These are phyloP conservation scores for Thalassiosira ordinaria DNA, from an alignment of 352 stramenopile genomes.

Conservation along the genomic window DNA sequence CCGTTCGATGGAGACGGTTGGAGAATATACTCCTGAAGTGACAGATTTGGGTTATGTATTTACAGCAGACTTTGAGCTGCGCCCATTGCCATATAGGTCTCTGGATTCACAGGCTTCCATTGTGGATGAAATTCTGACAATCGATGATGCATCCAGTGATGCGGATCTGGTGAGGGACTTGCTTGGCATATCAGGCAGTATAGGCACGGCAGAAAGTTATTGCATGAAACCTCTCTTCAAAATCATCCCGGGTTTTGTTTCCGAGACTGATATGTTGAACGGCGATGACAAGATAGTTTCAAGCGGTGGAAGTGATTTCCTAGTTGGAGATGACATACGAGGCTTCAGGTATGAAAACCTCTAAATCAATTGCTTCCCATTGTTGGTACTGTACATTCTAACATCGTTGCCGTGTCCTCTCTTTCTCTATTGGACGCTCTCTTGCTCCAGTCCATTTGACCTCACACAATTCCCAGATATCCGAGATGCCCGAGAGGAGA, in stretches of 20 bases:
- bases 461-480: constrained; percentile 30
- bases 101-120: constrained; percentile 38
- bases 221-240: constrained; percentile 47
- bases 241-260: constrained; percentile 32
- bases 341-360: too few species aligned
- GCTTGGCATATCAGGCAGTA: constrained; percentile 28
- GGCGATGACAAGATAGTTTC: constrained; percentile 31
- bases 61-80: constrained; percentile 37
- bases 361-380: too few species aligned
- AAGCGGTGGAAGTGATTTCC: constrained; percentile 11
- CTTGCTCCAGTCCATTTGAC: constrained; percentile 33
- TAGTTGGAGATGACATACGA: constrained; percentile 47
- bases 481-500: constrained; percentile 13
- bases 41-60: constrained; percentile 40
- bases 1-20: constrained; percentile 4
- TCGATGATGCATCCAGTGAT: constrained; percentile 22
- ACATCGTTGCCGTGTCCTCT: too few species aligned
- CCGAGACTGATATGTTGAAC: constrained; percentile 14
- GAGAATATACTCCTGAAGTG: constrained; percentile 11
- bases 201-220: constrained; percentile 15
- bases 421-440: too few species aligned
- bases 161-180: constrained; percentile 33
- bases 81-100: constrained; percentile 30
- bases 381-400: too few species aligned
- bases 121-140: constrained; percentile 29